Evolutionary conservation across 306 rosid genomes (phyloP), one percentile per base, ranked within the genome.

Genomic region (Sindora glabra): DNA sequence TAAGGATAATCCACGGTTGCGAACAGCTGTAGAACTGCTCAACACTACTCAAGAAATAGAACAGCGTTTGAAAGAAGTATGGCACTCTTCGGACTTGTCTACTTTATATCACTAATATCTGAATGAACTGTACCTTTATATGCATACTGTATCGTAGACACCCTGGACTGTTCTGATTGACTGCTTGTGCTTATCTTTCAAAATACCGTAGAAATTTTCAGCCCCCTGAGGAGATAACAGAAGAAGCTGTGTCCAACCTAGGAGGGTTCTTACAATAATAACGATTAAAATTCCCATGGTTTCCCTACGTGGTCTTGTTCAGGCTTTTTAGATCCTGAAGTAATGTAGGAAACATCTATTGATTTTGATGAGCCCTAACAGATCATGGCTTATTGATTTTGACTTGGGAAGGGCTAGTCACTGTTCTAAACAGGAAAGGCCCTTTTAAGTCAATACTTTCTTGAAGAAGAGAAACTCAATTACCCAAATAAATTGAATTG

Each of bases 1-100:
- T 84, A 82, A 77, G 79, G 90, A 84, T 73, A 92, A 77, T 57
- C 99, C 97, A 0, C 99, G 99, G 19, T 72, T 92, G 68, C 42
- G 51, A 65, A 92, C 80, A 50, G 96, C 94, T 0, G 46, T 89
- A 34, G 95, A 86, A 74, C 55, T 92, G 86, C 86, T 92, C 37
- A 83, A 29, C 69, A 84, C 85, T 50, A 89, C 95, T 5, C 71
- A 89, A 77, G 99, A 89, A 67, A 84, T 92, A 63, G 99, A 78
- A 60, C 74, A 47, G 41, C 77, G 77, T 33, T 45, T 86, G 78
- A 50, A 64, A 53, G 80, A 86, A 62, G 99, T 87, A 80, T 24
- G 85, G 46, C 21, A 22, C 33, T 56, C 49, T 65, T 42, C 34
- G 41, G 37, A 50, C 62, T 71, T 37, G 42, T 42, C 37, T 59